Percentiles rank a stretch among this genome's conserved stretches.
Evolutionary conservation across 1,139 yeast genomes (phyloP).

Genomic region (Scheffersomyces stambukii): DNA sequence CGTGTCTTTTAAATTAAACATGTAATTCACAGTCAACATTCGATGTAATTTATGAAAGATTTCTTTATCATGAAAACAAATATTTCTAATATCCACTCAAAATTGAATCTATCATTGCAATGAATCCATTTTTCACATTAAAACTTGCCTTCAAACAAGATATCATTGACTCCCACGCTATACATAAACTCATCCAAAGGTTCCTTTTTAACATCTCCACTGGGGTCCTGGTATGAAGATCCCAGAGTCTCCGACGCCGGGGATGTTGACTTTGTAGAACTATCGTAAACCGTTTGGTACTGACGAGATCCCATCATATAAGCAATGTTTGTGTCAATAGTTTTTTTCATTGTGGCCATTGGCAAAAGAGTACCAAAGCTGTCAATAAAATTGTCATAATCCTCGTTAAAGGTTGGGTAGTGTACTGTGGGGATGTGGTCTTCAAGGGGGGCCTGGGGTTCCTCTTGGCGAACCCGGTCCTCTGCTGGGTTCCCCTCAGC

Average conservation of each 20-base stretch:
- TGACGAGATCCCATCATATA: slow-evolving; percentile 5
- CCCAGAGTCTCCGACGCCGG: background rate
- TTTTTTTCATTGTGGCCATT: slow-evolving; percentile 8
- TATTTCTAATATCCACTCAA: too few species aligned
- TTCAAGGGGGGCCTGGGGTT: slow-evolving; percentile 1
- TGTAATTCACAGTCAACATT: too few species aligned
- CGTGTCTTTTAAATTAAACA: too few species aligned
- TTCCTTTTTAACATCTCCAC: slow-evolving; percentile 4
- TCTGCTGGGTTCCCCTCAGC: slow-evolving; percentile 6
- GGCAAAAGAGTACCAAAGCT: slow-evolving; percentile 10
- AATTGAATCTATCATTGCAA: too few species aligned
- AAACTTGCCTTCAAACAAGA: slow-evolving; percentile 15
- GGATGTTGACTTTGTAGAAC: too few species aligned
- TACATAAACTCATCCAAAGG: slow-evolving; percentile 17
- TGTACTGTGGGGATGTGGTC: slow-evolving; percentile 1
- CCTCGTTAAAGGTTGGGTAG: slow-evolving; percentile 8
- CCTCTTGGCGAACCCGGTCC: background rate
- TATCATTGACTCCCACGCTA: slow-evolving; percentile 18
- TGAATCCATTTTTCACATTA: too few species aligned
- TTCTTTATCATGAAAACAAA: too few species aligned
- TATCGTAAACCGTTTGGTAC: slow-evolving; percentile 4
- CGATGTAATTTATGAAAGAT: too few species aligned
- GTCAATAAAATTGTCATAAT: slow-evolving; percentile 12
- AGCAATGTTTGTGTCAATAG: slow-evolving; percentile 4
- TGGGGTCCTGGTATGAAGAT: background rate